Conservation (phyloP, 495 filamentous ascomycete genomes). For the Saxophila tyrrhenica region DNA sequence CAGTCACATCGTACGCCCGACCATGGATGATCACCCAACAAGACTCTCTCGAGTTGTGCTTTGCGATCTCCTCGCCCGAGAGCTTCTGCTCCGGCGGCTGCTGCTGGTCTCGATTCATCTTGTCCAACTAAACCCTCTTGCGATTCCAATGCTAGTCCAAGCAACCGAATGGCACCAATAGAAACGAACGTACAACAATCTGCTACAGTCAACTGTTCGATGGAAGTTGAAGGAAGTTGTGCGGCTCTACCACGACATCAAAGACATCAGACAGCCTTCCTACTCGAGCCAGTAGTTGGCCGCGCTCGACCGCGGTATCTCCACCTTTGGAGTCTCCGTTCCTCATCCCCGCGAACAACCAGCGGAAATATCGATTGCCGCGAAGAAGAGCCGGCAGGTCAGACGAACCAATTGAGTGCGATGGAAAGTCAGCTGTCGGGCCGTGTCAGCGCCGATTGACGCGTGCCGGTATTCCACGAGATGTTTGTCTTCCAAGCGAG, state of each 20-base stretch:
- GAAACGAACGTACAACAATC: too few species aligned
- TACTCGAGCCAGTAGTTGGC: too few species aligned
- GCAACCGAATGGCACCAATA: too few species aligned
- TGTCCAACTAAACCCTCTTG: background rate
- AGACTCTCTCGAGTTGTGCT: conserved; percentile 55
- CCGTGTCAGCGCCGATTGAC: too few species aligned
- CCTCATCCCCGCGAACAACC: background rate
- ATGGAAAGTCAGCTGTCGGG: too few species aligned
- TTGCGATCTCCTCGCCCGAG: conserved; percentile 51
- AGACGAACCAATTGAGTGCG: background rate
- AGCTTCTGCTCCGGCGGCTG: conserved; percentile 27
- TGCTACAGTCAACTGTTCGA: background rate
- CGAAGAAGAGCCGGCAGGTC: background rate
- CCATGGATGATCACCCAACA: conserved; percentile 77
- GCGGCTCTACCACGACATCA: too few species aligned
- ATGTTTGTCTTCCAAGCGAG: too few species aligned
- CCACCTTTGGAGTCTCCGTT: background rate
- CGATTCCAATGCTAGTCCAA: too few species aligned
- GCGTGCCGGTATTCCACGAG: too few species aligned
- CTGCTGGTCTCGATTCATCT: conserved; percentile 29
- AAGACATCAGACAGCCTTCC: too few species aligned
- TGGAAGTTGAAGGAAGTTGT: background rate
- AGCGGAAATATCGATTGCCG: background rate
- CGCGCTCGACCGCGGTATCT: background rate
- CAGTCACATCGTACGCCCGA: conserved; percentile 71